Base-by-base conservation (phyloP, 495 filamentous ascomycete species). In the Barbatosphaeria neglecta region DNA sequence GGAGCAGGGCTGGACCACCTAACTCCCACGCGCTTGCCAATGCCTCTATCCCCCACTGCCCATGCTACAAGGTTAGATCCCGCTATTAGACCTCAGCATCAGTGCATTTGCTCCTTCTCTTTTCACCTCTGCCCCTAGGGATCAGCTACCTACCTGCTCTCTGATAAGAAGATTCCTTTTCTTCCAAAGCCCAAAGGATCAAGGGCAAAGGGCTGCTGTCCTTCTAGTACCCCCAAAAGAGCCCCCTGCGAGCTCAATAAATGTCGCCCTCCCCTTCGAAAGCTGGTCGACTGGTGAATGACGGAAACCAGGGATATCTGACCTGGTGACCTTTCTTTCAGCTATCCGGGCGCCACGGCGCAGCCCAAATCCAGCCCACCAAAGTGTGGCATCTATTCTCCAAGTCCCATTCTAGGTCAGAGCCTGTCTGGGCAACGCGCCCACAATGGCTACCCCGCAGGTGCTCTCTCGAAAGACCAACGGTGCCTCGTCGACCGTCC, bases 391-490 rank as follows among this genome's bases (percentile, higher is more conserved):
- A 31, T 31, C 15, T n/a, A n/a, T n/a, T n/a, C n/a, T n/a, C n/a
- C n/a, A n/a, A n/a, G n/a, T n/a, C n/a, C n/a, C n/a, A n/a, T n/a
- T n/a, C n/a, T n/a, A n/a, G n/a, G 7, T 7, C 19, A 44, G 43
- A 35, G 11, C 13, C 31, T n/a, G 31, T n/a, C 16, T 35, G 10
- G 10, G 31, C n/a, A n/a, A n/a, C n/a, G n/a, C n/a, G n/a, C n/a
- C n/a, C n/a, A 35, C 9, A 6, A 65, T 61, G 64, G 25, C 53
- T 44, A 54, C 63, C 11, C 65, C 65, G 4, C 63, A 61, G 52
- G 50, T 59, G 38, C 50, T 66, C 22, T 57, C 54, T 15, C 58
- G 59, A 37, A 64, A 57, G 41, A 25, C 59, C 4, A 62, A 66
- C 39, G 62, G 62, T 40, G 45, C 38, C 28, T 37, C 37, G 16